A percentile compares a stretch with the other conserved stretches of the same genome.
These are phyloP conservation scores for Conticribra weissflogii DNA, from an alignment of 108 stramenopile genomes.

Conservation along the genomic window DNA sequence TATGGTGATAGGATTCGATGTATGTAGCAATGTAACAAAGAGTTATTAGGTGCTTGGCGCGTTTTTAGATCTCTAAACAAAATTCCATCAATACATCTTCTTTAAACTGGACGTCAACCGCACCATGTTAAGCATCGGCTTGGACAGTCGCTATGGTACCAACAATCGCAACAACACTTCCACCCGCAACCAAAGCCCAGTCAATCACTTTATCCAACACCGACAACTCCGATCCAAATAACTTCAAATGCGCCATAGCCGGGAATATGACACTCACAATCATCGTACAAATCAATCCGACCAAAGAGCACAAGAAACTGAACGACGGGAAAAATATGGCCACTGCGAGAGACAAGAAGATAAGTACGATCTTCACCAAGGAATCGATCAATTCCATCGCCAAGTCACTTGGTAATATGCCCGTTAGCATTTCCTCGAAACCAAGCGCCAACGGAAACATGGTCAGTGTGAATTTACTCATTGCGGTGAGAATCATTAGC, in stretches of 20 bases:
- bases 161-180: conserved; percentile 55
- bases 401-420: conserved; percentile 60
- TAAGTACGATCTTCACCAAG: conserved; percentile 63
- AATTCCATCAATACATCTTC: no score
- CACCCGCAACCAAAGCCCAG: conserved; percentile 41
- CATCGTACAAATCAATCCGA: conserved; percentile 86
- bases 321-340: conserved; percentile 83
- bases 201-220: conserved; percentile 46
- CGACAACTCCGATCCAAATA: conserved; percentile 64
- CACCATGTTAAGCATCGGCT: conserved; percentile 4
- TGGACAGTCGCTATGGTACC: conserved; percentile 58
- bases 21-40: no score
- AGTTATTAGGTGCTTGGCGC: no score
- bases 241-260: conserved; percentile 67
- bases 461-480: conserved; percentile 78
- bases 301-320: conserved; percentile 71
- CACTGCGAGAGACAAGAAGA: conserved; percentile 58
- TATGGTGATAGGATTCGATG: no score
- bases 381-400: conserved; percentile 57
- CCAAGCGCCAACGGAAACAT: conserved; percentile 87
- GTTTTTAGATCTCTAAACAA: no score
- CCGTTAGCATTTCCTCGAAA: conserved; percentile 81
- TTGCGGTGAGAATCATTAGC: conserved; percentile 85
- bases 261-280: conserved; percentile 78
- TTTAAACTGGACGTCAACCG: no score